A percentile compares a stretch with the other conserved stretches of the same genome.
These are phyloP conservation scores for Diaporthe citrichinensis DNA, from an alignment of 2,329 filamentous ascomycete species.

Conservation along the genomic window DNA sequence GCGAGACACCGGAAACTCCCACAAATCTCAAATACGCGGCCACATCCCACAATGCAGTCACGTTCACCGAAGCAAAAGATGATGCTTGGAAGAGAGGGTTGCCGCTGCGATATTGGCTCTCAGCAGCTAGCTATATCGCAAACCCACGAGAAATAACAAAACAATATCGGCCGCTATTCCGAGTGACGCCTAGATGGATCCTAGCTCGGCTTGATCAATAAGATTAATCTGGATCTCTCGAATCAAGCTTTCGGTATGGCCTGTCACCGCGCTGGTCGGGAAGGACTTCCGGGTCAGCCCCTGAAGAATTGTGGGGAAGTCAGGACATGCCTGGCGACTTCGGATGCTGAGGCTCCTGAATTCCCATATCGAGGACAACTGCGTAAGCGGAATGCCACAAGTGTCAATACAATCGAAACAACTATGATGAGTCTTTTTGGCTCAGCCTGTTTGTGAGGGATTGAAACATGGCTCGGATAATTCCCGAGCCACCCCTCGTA, in stretches of 20 bases:
- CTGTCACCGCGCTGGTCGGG: slow-evolving; percentile 12
- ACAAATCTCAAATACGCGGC: background rate
- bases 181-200: background rate
- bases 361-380: background rate
- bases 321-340: slow-evolving; percentile 15
- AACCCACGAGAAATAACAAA: slow-evolving; percentile 3
- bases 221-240: background rate
- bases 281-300: slow-evolving; percentile 9
- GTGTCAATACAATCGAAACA: slow-evolving; percentile 31
- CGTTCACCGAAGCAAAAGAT: background rate
- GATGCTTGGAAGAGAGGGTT: background rate
- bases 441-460: slow-evolving; percentile 4
- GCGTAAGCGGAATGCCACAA: slow-evolving; percentile 2
- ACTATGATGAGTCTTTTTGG: background rate
- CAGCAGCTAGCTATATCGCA: background rate
- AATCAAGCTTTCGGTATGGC: slow-evolving; percentile 22
- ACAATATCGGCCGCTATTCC: slow-evolving; percentile 12
- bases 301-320: slow-evolving; percentile 26
- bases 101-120: background rate
- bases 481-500: background rate
- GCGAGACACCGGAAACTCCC: background rate
- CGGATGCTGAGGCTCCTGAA: slow-evolving; percentile 32
- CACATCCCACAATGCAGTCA: background rate
- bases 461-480: slow-evolving; percentile 4
- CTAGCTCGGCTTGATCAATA: background rate